A percentile compares a stretch with the other conserved stretches of the same genome.
Conservation (phyloP, 2,329 filamentous ascomycete genomes). For the Cladosporium austrohemisphaericum region DNA sequence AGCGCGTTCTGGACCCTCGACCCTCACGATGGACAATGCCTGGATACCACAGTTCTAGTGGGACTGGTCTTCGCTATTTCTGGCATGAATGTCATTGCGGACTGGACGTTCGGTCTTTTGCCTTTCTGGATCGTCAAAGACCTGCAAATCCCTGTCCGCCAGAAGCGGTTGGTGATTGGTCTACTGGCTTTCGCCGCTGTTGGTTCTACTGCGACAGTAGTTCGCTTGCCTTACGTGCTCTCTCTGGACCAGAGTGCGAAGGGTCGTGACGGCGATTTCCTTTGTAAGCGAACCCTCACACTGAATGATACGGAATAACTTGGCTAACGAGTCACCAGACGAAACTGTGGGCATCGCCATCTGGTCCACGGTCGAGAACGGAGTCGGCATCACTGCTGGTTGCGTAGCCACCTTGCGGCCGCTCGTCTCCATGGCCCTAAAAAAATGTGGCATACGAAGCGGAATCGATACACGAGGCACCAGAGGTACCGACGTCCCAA, state of each 20-base stretch:
- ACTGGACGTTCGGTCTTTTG: slow-evolving; percentile 40
- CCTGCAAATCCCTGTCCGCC: slow-evolving; percentile 38
- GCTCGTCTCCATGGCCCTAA: slow-evolving; percentile 32
- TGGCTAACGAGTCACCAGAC: slow-evolving; percentile 26
- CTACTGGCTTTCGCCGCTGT: slow-evolving; percentile 40
- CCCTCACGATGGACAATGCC: slow-evolving; percentile 39
- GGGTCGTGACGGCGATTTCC: slow-evolving; percentile 37
- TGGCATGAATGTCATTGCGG: slow-evolving; percentile 39
- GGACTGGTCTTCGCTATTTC: slow-evolving; percentile 34
- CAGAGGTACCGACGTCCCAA: slow-evolving; percentile 7
- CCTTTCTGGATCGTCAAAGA: slow-evolving; percentile 41
- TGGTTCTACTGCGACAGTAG: slow-evolving; percentile 51
- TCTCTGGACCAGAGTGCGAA: slow-evolving; percentile 34
- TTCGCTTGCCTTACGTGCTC: slow-evolving; percentile 44
- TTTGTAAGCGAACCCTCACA: slow-evolving; percentile 30
- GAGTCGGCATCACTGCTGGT: slow-evolving; percentile 39
- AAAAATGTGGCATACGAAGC: slow-evolving; percentile 4
- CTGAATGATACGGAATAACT: slow-evolving; percentile 16
- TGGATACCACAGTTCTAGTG: slow-evolving; percentile 46
- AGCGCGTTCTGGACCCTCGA: slow-evolving; percentile 49
- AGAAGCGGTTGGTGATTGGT: slow-evolving; percentile 37
- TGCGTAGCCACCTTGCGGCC: slow-evolving; percentile 49
- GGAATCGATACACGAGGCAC: not conserved
- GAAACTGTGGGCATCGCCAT: slow-evolving; percentile 39
- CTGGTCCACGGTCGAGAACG: slow-evolving; percentile 34